These are phyloP conservation scores for Phyllostachys edulis DNA, from an alignment of 176 grass and related monocot genomes.

Conservation along the genomic window DNA sequence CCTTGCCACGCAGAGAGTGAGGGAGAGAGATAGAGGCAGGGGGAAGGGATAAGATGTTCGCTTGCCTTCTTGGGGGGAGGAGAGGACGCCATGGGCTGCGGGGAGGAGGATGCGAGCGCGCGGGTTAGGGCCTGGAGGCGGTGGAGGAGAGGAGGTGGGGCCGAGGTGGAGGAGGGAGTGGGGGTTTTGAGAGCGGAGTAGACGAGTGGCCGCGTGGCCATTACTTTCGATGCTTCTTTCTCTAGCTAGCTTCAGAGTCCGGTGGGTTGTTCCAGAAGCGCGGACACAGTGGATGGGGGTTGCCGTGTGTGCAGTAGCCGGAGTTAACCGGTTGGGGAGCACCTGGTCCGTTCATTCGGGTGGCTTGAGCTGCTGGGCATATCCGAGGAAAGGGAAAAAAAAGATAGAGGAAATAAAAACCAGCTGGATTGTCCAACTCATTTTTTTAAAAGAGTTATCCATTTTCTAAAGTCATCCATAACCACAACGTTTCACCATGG, in stretches of 20 bases:
- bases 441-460: too few relatives aligned
- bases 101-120: constrained; percentile 25
- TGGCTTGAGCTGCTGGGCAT: too few relatives aligned
- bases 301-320: too few relatives aligned
- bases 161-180: background rate
- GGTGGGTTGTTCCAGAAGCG: constrained; percentile 34
- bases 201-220: constrained; percentile 45
- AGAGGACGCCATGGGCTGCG: constrained; percentile 54
- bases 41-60: background rate
- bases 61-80: constrained; percentile 49
- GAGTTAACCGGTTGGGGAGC: too few relatives aligned
- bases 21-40: too few relatives aligned
- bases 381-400: too few relatives aligned
- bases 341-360: too few relatives aligned
- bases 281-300: background rate
- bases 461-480: too few relatives aligned
- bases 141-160: background rate
- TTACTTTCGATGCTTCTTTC: background rate
- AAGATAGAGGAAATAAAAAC: too few relatives aligned
- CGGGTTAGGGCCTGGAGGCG: constrained; percentile 47
- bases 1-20: background rate
- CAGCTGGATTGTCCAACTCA: too few relatives aligned
- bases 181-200: constrained; percentile 10
- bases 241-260: background rate
- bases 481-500: too few relatives aligned